A percentile compares a stretch with the other conserved stretches of the same genome.
These are phyloP conservation scores for Rugonectria rugulosa DNA, from an alignment of 2,329 filamentous ascomycete genomes.

Conservation along the genomic window DNA sequence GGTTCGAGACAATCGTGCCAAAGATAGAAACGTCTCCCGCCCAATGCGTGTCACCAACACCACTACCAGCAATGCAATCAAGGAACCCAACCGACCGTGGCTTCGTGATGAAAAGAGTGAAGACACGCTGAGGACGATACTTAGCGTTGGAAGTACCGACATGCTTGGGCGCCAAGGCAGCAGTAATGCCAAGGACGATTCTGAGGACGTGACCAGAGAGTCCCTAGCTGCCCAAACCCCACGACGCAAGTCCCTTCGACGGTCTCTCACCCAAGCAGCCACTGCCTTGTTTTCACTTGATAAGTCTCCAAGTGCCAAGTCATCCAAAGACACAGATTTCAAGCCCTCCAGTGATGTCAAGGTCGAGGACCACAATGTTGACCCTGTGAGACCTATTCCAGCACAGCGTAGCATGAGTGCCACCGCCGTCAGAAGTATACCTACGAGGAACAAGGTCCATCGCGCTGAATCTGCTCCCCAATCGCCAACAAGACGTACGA, in stretches of 20 bases:
- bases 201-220: background rate
- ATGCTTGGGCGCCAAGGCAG: constrained; percentile 17
- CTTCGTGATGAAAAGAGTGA: constrained; percentile 52
- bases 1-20: constrained; percentile 17
- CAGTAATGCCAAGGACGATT: background rate
- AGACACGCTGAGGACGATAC: constrained; percentile 58
- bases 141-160: constrained; percentile 58
- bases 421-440: constrained; percentile 1
- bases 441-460: constrained; percentile 17
- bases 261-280: constrained; percentile 27
- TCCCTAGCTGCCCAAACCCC: constrained; percentile 25
- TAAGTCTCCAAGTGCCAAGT: constrained; percentile 17
- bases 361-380: background rate
- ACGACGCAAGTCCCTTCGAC: constrained; percentile 13
- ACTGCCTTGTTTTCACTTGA: constrained; percentile 23
- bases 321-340: background rate
- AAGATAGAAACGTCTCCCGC: constrained; percentile 40
- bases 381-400: background rate
- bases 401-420: background rate
- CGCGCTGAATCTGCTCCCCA: constrained; percentile 4
- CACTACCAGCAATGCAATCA: constrained; percentile 27
- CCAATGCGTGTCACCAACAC: constrained; percentile 20
- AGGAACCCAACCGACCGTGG: constrained; percentile 46
- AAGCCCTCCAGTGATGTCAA: background rate
- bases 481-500: constrained; percentile 14